These are phyloP conservation scores for Suillus paluster DNA, from an alignment of 768 basidiomycete genomes.

Conservation along the genomic window DNA sequence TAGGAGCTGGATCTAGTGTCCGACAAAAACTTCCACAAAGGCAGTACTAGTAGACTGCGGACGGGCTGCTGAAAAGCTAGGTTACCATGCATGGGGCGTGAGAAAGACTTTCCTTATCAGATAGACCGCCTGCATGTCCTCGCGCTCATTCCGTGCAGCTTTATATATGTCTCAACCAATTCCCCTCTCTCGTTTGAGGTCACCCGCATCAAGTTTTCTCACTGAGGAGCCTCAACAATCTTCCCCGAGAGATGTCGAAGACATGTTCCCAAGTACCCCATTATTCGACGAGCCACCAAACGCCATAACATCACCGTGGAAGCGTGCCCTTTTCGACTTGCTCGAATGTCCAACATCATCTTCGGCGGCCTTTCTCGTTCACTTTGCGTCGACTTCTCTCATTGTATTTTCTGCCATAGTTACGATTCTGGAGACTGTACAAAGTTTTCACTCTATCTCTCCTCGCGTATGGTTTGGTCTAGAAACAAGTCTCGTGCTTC, in stretches of 20 bases:
- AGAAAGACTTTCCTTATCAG: neutral
- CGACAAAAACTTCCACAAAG: neutral
- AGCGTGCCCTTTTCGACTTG: slow-evolving; percentile 66
- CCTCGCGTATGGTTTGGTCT: slow-evolving; percentile 83
- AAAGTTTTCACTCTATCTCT: slow-evolving; percentile 70
- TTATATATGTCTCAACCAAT: slow-evolving; percentile 34
- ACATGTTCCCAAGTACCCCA: slow-evolving; percentile 42
- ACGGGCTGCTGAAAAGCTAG: too few species aligned
- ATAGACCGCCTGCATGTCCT: neutral
- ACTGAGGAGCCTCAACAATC: slow-evolving; percentile 44
- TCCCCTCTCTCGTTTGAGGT: slow-evolving; percentile 30
- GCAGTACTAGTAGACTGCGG: neutral
- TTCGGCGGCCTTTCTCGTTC: slow-evolving; percentile 73
- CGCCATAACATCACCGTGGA: slow-evolving; percentile 50
- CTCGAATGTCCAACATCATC: slow-evolving; percentile 84
- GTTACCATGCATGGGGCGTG: too few species aligned
- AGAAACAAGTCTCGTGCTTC: slow-evolving; percentile 80
- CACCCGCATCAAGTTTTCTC: slow-evolving; percentile 41
- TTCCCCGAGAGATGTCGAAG: slow-evolving; percentile 41
- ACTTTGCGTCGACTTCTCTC: slow-evolving; percentile 68
- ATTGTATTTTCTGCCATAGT: slow-evolving; percentile 78
- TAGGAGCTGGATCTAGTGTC: neutral
- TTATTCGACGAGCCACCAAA: slow-evolving; percentile 39
- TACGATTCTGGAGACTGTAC: slow-evolving; percentile 81
- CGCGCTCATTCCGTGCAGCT: neutral